Conservation (phyloP, 192 early-diverging fungal species). For the Coemansia sp. region DNA sequence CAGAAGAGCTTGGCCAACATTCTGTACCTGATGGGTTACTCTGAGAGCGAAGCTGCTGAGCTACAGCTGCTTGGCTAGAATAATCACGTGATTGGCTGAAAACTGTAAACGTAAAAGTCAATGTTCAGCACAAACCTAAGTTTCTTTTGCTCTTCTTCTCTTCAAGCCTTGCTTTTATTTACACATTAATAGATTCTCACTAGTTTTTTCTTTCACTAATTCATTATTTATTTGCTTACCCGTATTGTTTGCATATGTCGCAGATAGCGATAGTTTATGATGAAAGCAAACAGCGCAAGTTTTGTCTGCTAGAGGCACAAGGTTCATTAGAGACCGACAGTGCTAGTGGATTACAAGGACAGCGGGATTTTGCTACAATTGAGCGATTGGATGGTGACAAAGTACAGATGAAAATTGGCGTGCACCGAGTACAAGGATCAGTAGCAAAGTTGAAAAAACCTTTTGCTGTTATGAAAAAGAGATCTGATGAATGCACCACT, state of each 20-base stretch:
- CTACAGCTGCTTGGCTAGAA: conserved; percentile 35
- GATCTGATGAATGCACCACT: neutral
- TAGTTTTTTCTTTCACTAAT: neutral
- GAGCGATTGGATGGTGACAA: conserved; percentile 28
- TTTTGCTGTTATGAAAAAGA: conserved; percentile 37
- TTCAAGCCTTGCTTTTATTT: neutral
- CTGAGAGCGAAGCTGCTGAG: conserved; percentile 70
- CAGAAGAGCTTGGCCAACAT: conserved; percentile 89
- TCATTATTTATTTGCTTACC: neutral
- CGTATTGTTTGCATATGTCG: conserved; percentile 20
- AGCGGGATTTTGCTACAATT: conserved; percentile 42
- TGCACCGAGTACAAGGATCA: conserved; percentile 36
- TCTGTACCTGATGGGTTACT: conserved; percentile 85
- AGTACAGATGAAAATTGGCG: conserved; percentile 37
- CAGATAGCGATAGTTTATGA: conserved; percentile 37
- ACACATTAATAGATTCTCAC: neutral
- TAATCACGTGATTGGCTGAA: neutral
- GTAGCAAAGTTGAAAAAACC: conserved; percentile 40
- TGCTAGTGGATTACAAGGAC: conserved; percentile 34
- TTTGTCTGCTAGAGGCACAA: conserved; percentile 46
- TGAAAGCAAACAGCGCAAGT: conserved; percentile 31
- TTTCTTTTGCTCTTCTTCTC: neutral
- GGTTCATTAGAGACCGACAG: conserved; percentile 47
- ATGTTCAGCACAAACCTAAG: neutral
- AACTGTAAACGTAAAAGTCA: neutral